Evolutionary conservation across 2,329 filamentous ascomycete genomes (phyloP), one percentile per base, ranked within the genome.

Genomic region (Aspergillus fumigatiaffinis): DNA sequence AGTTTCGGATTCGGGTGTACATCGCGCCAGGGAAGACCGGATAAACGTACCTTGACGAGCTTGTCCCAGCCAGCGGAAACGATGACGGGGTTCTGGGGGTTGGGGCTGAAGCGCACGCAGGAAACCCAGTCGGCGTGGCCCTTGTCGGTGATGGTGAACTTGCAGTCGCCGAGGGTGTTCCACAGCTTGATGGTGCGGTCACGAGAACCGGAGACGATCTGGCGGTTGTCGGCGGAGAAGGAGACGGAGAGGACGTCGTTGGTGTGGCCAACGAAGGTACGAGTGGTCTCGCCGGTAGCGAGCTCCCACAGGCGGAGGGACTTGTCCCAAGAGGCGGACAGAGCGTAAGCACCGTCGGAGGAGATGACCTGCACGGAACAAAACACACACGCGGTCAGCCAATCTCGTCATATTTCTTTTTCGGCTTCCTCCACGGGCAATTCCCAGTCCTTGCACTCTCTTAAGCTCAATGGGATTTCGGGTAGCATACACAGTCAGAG

Each of bases 81-180:
- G 78, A 99, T 99, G 79, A 99, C 94, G 71, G 94, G 93, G 89
- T 97, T 99, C 86, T 97, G 93, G 76, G 94, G 94, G 87, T 99
- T 99, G 78, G 94, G 94, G 83, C 90, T 95, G 90, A 99, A 99
- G 81, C 94, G 90, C 71, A 99, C 94, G 85, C 93, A 97, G 65
- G 93, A 97, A 72, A 96, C 94, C 94, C 94, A 99, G 82, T 99
- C 94, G 81, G 91, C 91, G 87, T 99, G 94, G 79, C 94, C 94
- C 90, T 99, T 99, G 79, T 99, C 94, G 82, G 91, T 96, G 86
- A 99, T 97, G 84, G 93, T 99, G 89, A 88, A 99, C 87, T 99
- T 99, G 92, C 94, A 99, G 88, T 99, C 94, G 82, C 94, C 94
- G 69, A 99, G 91, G 73, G 94, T 99, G 87, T 99, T 99, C 94